Percentiles rank a stretch among this genome's conserved stretches.
Evolutionary conservation across 176 grass and related monocot species (phyloP).

Genomic region (Guadua angustifolia): DNA sequence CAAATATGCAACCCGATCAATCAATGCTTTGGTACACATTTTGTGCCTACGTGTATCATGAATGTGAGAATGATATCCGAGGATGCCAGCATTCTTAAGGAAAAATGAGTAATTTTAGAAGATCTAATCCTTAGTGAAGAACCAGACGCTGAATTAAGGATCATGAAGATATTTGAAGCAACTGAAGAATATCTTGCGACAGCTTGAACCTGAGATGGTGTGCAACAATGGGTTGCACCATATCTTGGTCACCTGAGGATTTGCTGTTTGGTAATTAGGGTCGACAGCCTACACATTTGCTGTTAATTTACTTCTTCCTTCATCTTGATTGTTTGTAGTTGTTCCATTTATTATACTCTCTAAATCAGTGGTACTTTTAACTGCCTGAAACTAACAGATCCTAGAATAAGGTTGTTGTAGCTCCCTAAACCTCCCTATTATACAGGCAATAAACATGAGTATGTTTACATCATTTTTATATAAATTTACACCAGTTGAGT

Average conservation of each 20-base stretch:
- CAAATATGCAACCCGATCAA: slow-evolving; percentile 70
- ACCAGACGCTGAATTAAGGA: slow-evolving; percentile 58
- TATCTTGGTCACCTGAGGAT: slow-evolving; percentile 78
- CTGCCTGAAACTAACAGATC: too few relatives aligned
- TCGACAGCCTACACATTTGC: too few relatives aligned
- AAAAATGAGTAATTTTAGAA: slow-evolving; percentile 59
- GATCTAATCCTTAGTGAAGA: slow-evolving; percentile 82
- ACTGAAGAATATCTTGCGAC: slow-evolving; percentile 56
- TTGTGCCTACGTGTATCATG: slow-evolving; percentile 61
- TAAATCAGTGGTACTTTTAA: too few relatives aligned
- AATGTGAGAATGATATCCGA: slow-evolving; percentile 78
- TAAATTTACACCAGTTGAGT: too few relatives aligned
- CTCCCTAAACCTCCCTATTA: too few relatives aligned
- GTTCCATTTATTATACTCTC: too few relatives aligned
- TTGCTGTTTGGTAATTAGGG: too few relatives aligned
- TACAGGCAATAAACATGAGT: too few relatives aligned
- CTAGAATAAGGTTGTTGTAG: too few relatives aligned
- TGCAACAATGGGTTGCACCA: slow-evolving; percentile 53
- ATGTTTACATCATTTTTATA: too few relatives aligned
- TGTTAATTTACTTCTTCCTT: too few relatives aligned
- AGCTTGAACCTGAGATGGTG: slow-evolving; percentile 87
- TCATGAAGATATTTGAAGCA: slow-evolving; percentile 58
- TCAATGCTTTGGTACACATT: slow-evolving; percentile 65
- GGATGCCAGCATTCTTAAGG: slow-evolving; percentile 47
- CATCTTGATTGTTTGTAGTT: too few relatives aligned